These are phyloP conservation scores for Podila epicladia DNA, from an alignment of 192 early-diverging fungal genomes.

Conservation along the genomic window DNA sequence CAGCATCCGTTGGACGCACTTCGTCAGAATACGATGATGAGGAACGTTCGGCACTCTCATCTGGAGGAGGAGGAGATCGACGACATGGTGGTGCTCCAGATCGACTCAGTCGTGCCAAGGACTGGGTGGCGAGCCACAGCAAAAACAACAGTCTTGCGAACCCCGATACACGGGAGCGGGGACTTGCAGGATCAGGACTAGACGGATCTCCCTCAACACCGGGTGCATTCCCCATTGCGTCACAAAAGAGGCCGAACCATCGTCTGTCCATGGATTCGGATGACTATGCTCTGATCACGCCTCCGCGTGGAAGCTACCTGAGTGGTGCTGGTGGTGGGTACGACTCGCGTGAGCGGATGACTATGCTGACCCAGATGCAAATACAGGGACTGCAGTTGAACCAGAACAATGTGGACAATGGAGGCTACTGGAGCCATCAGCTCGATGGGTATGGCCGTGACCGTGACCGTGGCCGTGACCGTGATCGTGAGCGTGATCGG, in stretches of 20 bases:
- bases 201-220: slow-evolving; percentile 2
- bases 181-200: neutral
- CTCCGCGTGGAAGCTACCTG: slow-evolving; percentile 22
- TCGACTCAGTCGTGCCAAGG: slow-evolving; percentile 39
- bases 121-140: slow-evolving; percentile 43
- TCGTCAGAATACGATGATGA: slow-evolving; percentile 28
- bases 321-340: slow-evolving; percentile 8
- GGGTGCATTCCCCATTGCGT: slow-evolving; percentile 8
- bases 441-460: slow-evolving; percentile 14
- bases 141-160: slow-evolving; percentile 27
- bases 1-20: neutral
- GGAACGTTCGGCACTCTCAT: neutral
- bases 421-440: slow-evolving; percentile 30
- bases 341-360: slow-evolving; percentile 26
- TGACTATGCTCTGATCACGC: slow-evolving; percentile 13
- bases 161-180: slow-evolving; percentile 11
- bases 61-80: neutral
- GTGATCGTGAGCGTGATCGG: slow-evolving; percentile 6
- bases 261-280: slow-evolving; percentile 35
- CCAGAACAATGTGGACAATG: slow-evolving; percentile 15
- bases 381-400: slow-evolving; percentile 4
- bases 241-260: neutral
- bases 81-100: slow-evolving; percentile 3
- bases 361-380: slow-evolving; percentile 20
- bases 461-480: neutral